phyloP scores from a whole-genome alignment of 2,329 filamentous ascomycete genomes.

The Hymenoscyphus infarciens region DNA sequence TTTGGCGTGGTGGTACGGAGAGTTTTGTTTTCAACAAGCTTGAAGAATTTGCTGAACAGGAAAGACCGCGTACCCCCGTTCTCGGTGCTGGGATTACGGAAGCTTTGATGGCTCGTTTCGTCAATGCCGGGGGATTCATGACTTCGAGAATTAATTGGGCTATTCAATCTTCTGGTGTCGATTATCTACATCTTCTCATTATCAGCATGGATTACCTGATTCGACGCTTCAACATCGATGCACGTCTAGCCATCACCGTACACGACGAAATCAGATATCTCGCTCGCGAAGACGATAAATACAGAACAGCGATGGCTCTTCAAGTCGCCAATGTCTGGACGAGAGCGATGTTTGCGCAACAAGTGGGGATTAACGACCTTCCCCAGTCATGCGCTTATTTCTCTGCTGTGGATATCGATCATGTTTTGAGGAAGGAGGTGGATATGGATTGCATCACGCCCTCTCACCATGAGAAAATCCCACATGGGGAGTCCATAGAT shows the following conservation, averaged over 20 bases:
- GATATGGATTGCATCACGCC: constrained; percentile 97
- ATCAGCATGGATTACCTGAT: constrained; percentile 92
- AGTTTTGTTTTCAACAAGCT: constrained; percentile 98
- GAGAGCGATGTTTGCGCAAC: constrained; percentile 92
- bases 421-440: constrained; percentile 94
- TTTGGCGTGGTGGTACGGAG: constrained; percentile 96
- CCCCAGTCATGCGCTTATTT: constrained; percentile 95
- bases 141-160: constrained; percentile 99
- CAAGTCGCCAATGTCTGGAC: constrained; percentile 97
- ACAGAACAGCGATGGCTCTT: constrained; percentile 84
- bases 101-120: constrained; percentile 82
- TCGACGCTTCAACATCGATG: constrained; percentile 77
- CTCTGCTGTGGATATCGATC: constrained; percentile 90
- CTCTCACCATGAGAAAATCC: constrained; percentile 73
- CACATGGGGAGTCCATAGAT: constrained; percentile 82
- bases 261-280: constrained; percentile 97
- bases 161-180: constrained; percentile 94
- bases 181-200: constrained; percentile 92
- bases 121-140: constrained; percentile 87
- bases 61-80: constrained; percentile 83
- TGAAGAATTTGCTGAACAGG: constrained; percentile 96
- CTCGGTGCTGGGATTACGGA: constrained; percentile 95
- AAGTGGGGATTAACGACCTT: constrained; percentile 92
- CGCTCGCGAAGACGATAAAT: constrained; percentile 79
- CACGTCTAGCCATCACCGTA: constrained; percentile 86